phyloP scores from a whole-genome alignment of 768 basidiomycete species.

The Russula vinacea region DNA sequence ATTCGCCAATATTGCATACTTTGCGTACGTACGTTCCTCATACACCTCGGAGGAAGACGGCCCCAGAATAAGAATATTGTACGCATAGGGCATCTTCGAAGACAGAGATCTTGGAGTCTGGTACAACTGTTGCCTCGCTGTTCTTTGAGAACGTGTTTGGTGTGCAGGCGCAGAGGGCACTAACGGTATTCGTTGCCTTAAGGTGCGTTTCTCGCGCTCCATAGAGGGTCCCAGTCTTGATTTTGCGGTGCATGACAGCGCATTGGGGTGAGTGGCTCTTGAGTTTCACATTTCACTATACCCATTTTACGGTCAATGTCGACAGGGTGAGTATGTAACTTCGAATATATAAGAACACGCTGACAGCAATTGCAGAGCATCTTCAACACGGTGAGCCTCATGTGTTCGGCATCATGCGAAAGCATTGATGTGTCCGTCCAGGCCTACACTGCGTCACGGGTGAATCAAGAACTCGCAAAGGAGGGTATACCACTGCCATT shows the following conservation, averaged over 20 bases:
- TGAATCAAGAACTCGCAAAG: conserved; percentile 63
- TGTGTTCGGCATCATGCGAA: neutral
- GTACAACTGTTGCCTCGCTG: conserved; percentile 56
- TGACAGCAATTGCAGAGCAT: conserved; percentile 19
- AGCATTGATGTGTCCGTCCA: conserved; percentile 26
- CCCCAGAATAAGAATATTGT: neutral
- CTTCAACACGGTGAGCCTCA: conserved; percentile 10
- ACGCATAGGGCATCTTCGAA: conserved; percentile 43
- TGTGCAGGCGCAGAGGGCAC: conserved; percentile 46
- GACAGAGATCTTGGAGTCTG: conserved; percentile 46
- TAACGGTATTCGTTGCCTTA: conserved; percentile 57
- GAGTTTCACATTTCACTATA: neutral
- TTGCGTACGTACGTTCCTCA: conserved; percentile 42
- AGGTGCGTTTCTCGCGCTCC: conserved; percentile 38
- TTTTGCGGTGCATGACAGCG: conserved; percentile 32
- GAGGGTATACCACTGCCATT: conserved; percentile 61
- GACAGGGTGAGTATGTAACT: conserved; percentile 14
- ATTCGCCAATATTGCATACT: conserved; percentile 58
- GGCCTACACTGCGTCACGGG: conserved; percentile 50
- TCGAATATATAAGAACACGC: neutral
- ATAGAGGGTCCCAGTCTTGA: neutral
- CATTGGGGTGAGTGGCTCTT: conserved; percentile 35
- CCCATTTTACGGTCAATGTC: neutral
- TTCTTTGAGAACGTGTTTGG: conserved; percentile 63
- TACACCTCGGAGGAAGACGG: neutral